Base-by-base conservation (phyloP, 2,329 filamentous ascomycete genomes). In the Rachicladosporium sp. region DNA sequence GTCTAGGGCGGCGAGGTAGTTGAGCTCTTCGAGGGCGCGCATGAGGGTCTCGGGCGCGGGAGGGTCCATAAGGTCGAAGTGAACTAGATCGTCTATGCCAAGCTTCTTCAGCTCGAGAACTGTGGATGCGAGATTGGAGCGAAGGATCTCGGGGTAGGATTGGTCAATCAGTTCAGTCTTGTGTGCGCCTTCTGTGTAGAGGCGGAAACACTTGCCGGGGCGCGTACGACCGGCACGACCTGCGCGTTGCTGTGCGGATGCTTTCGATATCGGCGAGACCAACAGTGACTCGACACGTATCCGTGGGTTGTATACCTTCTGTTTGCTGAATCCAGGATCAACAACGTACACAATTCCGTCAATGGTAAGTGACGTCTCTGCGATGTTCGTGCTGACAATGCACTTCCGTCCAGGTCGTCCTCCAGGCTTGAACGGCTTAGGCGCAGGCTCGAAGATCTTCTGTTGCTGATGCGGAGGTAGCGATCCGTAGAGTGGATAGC, bases 291-390 rank as follows among this genome's bases (percentile, higher is more conserved):
- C 91, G 48, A 98, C 88, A 61, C 91, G 80, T 52, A 94, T 93
- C 45, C 91, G 80, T 13, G 91, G 89, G 62, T 98, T 96, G 70
- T 96, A 98, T 46, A 96, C 91, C 65, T 96, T 98, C 57, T 98
- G 91, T 68, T 98, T 98, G 67, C 87, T 94, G 69, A 98, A 98
- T 29, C 91, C 91, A 2, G 91, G 89, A 56, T 98, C 91, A n/a
- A 98, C 89, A 29, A 98, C 91, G 56, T 95, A 98, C 29, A 98
- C 91, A 47, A 98, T 98, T 59, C 91, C 91, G 57, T 98, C 91
- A 45, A 98, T 98, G 35, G 91, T 98, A 63, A 98, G 76, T 55
- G 82, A 89, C 0, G 91, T 98, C 68, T 98, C 91, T 33, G 91
- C 91, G 62, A 98, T 98, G 63, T 98, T 98, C 49, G 91, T 98